These are phyloP conservation scores for Fusarium fracticaudum DNA, from an alignment of 2,329 filamentous ascomycete genomes.

Conservation along the genomic window DNA sequence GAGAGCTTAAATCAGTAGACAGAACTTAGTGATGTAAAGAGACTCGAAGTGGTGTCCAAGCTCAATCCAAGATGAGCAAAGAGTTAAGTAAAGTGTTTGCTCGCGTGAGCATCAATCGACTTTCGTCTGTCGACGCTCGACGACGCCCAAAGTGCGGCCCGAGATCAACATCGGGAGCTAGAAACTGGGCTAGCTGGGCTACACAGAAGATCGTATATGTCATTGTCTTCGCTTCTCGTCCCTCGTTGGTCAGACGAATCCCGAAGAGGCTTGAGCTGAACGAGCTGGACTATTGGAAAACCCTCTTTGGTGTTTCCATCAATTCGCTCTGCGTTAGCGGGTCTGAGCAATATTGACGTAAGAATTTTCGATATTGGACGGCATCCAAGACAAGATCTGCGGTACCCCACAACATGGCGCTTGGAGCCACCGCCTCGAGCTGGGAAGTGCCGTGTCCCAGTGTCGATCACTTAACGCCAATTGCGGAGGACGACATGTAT, in stretches of 20 bases:
- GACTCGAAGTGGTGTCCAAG: too few species aligned
- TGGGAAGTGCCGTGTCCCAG: not conserved
- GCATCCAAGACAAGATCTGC: not conserved
- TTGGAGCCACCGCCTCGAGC: not conserved
- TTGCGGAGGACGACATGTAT: rapidly evolving
- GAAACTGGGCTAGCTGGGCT: not conserved
- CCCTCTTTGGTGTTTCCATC: not conserved
- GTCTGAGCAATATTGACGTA: not conserved
- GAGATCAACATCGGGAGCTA: not conserved
- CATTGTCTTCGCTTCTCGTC: not conserved
- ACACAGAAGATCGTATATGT: not conserved
- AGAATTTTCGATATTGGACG: not conserved
- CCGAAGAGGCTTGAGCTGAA: not conserved
- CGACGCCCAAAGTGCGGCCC: not conserved
- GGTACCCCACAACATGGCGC: not conserved
- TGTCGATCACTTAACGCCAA: not conserved
- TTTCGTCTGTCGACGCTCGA: not conserved
- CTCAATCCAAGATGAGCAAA: not conserved
- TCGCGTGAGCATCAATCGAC: not conserved
- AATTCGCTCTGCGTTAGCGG: not conserved
- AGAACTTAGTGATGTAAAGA: too few species aligned
- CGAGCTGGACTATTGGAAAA: not conserved
- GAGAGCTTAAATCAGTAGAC: too few species aligned
- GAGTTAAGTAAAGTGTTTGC: not conserved
- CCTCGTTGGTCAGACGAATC: not conserved